Evolutionary conservation across 345 rosid genomes (phyloP), one percentile per base, ranked within the genome.

Genomic region (Lepidium didymum): DNA sequence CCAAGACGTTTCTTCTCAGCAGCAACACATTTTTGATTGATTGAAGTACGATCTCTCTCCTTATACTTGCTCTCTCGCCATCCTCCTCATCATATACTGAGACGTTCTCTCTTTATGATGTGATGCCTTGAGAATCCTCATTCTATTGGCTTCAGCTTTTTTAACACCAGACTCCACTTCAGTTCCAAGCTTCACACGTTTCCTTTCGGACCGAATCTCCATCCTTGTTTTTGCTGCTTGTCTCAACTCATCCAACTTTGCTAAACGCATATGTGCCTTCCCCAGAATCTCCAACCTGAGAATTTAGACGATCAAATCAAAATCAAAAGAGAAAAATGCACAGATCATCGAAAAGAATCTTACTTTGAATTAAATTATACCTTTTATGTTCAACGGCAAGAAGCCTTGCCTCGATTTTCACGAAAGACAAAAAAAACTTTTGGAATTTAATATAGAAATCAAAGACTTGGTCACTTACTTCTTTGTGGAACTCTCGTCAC

Each of bases 391-490:
- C 93, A 15, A 97, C 99, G 29, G 99, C 97, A 56, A 77, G 86
- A 72, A 94, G 97, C 76, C 81, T 91, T 1, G 97, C 96, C 67
- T 94, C 97, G 72, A 94, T 93, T n/a, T n/a, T n/a, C n/a, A n/a
- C n/a, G n/a, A n/a, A n/a, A n/a, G n/a, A n/a, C n/a, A n/a, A n/a
- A n/a, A n/a, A n/a, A n/a, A n/a, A n/a, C n/a, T n/a, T n/a, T n/a
- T n/a, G n/a, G n/a, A n/a, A n/a, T n/a, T n/a, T n/a, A n/a, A n/a
- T n/a, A n/a, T n/a, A n/a, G n/a, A n/a, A n/a, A n/a, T n/a, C n/a
- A n/a, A n/a, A n/a, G n/a, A n/a, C n/a, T n/a, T n/a, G n/a, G n/a
- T n/a, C n/a, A n/a, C n/a, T n/a, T n/a, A n/a, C n/a, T n/a, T n/a
- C n/a, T n/a, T n/a, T n/a, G n/a, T n/a, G n/a, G n/a, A n/a, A n/a